A percentile compares a stretch with the other conserved stretches of the same genome.
These are phyloP conservation scores for Calcarisporium arbuscula DNA, from an alignment of 2,329 filamentous ascomycete species.

Conservation along the genomic window DNA sequence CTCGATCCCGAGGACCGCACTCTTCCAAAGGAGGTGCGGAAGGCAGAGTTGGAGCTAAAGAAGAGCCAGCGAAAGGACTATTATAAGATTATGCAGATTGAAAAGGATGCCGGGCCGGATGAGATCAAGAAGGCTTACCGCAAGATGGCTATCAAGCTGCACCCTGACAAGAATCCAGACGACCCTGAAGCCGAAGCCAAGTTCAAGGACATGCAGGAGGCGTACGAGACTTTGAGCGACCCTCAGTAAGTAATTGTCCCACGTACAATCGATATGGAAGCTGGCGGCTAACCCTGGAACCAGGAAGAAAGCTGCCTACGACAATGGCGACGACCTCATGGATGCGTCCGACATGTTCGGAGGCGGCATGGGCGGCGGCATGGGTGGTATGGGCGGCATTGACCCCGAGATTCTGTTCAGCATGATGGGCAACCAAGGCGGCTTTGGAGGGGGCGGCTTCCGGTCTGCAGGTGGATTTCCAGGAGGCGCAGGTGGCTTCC, in stretches of 20 bases:
- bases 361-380: constrained; percentile 54
- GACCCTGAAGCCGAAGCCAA: constrained; percentile 77
- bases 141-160: constrained; percentile 86
- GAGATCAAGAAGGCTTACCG: constrained; percentile 97
- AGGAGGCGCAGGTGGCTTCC: constrained; percentile 43
- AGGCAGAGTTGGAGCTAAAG: constrained; percentile 92
- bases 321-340: constrained; percentile 85
- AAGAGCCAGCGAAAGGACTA: constrained; percentile 97
- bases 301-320: constrained; percentile 83
- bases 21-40: constrained; percentile 77
- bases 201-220: constrained; percentile 98
- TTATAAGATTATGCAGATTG: constrained; percentile 90
- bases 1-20: constrained; percentile 73
- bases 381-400: constrained; percentile 64
- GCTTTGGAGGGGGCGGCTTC: constrained; percentile 49
- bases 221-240: constrained; percentile 92
- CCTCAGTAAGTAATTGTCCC: constrained; percentile 80
- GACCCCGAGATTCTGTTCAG: constrained; percentile 75
- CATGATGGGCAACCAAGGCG: constrained; percentile 68
- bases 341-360: constrained; percentile 84
- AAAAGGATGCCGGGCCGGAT: constrained; percentile 76
- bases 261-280: constrained; percentile 1
- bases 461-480: constrained; percentile 46
- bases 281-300: constrained; percentile 25
- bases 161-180: constrained; percentile 95